phyloP scores from a whole-genome alignment of 2,329 filamentous ascomycete genomes.

The Exophiala dermatitidis region DNA sequence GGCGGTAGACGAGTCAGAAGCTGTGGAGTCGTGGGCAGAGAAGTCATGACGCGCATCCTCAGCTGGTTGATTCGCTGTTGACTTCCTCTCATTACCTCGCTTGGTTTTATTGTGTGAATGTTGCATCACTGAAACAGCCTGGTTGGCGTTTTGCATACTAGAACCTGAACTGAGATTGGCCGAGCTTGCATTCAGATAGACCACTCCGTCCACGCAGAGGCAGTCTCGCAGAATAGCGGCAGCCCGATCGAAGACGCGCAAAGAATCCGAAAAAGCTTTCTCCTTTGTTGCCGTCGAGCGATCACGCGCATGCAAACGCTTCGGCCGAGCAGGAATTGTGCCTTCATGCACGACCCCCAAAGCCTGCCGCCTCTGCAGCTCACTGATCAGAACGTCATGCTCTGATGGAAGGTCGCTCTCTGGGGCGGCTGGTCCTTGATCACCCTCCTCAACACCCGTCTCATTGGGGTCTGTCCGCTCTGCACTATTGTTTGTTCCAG shows the following conservation, averaged over 20 bases:
- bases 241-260: conserved; percentile 38
- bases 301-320: not conserved
- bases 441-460: not conserved
- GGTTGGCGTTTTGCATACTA: conserved; percentile 4
- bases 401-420: not conserved
- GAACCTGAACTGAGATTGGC: conserved; percentile 20
- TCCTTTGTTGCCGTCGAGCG: not conserved
- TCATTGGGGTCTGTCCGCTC: not conserved
- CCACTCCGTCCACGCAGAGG: conserved; percentile 37
- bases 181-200: conserved; percentile 30
- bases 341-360: not conserved
- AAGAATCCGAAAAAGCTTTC: conserved; percentile 3
- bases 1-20: conserved; percentile 4
- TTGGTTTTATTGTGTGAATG: conserved; percentile 4
- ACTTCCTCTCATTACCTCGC: not conserved
- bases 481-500: not conserved
- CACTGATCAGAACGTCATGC: not conserved
- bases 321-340: not conserved
- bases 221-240: conserved; percentile 40
- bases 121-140: conserved; percentile 1
- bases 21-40: not conserved
- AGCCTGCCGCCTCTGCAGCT: not conserved
- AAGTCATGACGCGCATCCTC: not conserved
- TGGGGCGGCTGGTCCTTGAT: not conserved
- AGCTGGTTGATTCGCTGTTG: not conserved